A percentile compares a stretch with the other conserved stretches of the same genome.
Evolutionary conservation across 352 stramenopile genomes (phyloP).

Genomic region (Halophytophthora polymorphica): DNA sequence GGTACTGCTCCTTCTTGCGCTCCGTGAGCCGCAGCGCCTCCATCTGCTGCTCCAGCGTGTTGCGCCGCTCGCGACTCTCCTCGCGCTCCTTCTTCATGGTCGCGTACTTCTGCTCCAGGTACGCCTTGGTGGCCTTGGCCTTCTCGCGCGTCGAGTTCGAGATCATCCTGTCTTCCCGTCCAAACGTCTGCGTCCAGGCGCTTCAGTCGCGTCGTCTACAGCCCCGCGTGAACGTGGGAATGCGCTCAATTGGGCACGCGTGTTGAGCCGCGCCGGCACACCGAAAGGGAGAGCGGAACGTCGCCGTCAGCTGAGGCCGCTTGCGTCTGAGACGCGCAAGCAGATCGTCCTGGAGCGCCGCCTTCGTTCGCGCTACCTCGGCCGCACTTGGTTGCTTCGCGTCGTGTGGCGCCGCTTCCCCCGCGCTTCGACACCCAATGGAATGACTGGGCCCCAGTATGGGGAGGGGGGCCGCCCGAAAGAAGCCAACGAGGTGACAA

Average conservation of each 20-base stretch:
- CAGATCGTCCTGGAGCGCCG: too few relatives aligned
- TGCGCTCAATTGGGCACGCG: not conserved
- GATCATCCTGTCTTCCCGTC: slow-evolving; percentile 40
- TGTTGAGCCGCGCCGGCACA: too few relatives aligned
- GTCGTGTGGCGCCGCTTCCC: too few relatives aligned
- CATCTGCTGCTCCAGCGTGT: slow-evolving; percentile 84
- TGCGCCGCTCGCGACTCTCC: slow-evolving; percentile 70
- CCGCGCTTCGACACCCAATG: too few relatives aligned
- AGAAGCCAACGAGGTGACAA: too few relatives aligned
- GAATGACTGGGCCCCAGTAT: too few relatives aligned
- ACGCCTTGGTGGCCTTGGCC: slow-evolving; percentile 84
- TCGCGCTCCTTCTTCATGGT: slow-evolving; percentile 87
- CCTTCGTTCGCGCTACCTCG: too few relatives aligned
- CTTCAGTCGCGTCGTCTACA: too few relatives aligned
- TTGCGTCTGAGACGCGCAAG: too few relatives aligned
- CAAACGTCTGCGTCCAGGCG: not conserved
- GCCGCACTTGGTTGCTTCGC: too few relatives aligned
- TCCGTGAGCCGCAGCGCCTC: slow-evolving; percentile 72
- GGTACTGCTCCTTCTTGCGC: slow-evolving; percentile 76
- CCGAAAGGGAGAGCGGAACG: not conserved
- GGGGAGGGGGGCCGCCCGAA: too few relatives aligned
- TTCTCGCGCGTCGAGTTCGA: slow-evolving; percentile 85
- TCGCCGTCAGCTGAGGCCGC: too few relatives aligned
- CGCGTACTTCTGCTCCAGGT: slow-evolving; percentile 88
- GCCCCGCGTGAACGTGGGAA: not conserved